A percentile compares a stretch with the other conserved stretches of the same genome.
These are phyloP conservation scores for Leucosporidium creatinivorum DNA, from an alignment of 768 basidiomycete species.

Conservation along the genomic window DNA sequence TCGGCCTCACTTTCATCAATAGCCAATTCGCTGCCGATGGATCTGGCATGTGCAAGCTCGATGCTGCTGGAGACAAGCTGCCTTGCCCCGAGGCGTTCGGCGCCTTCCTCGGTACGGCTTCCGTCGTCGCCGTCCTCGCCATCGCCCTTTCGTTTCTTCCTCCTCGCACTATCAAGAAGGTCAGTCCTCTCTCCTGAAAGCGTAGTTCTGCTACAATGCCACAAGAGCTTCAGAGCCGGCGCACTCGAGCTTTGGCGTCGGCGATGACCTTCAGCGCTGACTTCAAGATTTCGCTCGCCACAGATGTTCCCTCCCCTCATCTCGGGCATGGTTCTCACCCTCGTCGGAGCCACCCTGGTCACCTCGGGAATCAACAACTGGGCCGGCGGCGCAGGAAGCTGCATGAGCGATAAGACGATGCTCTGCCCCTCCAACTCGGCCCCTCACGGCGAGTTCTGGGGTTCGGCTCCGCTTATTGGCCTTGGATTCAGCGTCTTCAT, in stretches of 20 bases:
- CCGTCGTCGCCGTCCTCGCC: conserved; percentile 29
- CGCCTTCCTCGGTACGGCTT: conserved; percentile 33
- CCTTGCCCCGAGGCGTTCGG: conserved; percentile 35
- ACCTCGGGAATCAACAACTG: conserved; percentile 67
- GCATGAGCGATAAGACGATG: conserved; percentile 41
- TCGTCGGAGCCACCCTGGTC: conserved; percentile 70
- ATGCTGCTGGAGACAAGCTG: conserved; percentile 31
- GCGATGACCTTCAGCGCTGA: not conserved
- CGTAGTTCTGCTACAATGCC: no score
- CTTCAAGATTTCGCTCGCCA: not conserved
- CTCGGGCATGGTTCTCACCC: conserved; percentile 68
- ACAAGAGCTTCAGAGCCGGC: no score
- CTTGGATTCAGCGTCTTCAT: conserved; percentile 9
- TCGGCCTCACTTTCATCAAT: conserved; percentile 10
- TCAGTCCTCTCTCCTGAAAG: not conserved
- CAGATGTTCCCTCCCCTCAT: conserved; percentile 67
- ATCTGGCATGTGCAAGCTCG: conserved; percentile 28
- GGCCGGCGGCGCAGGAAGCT: conserved; percentile 74
- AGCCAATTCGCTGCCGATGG: conserved; percentile 19
- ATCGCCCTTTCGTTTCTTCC: conserved; percentile 34
- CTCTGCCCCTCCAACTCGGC: conserved; percentile 54
- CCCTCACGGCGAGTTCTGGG: conserved; percentile 57
- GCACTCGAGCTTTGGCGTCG: no score
- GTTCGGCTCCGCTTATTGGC: conserved; percentile 1
- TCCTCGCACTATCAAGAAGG: conserved; percentile 31